Conservation (phyloP, 768 basidiomycete genomes). For the Leccinum sublutescens region DNA sequence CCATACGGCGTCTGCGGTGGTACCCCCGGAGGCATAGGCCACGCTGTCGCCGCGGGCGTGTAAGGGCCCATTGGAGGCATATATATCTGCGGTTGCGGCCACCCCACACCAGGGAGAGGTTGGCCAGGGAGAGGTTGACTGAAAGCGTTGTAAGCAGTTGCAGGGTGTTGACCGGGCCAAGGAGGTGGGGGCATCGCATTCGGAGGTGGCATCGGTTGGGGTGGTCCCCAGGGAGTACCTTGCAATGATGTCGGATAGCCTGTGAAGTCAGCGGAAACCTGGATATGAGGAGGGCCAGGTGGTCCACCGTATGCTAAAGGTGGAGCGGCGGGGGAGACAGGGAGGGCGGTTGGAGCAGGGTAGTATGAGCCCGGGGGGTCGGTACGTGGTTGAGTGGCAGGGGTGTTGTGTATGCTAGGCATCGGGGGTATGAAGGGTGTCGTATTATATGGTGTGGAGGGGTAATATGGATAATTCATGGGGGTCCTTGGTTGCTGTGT, state of each 20-base stretch:
- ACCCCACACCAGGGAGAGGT: slow-evolving; percentile 29
- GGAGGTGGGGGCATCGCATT: slow-evolving; percentile 19
- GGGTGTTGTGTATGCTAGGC: slow-evolving; percentile 28
- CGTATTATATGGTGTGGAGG: slow-evolving; percentile 36
- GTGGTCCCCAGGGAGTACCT: slow-evolving; percentile 27
- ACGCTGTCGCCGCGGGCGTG: slow-evolving; percentile 28
- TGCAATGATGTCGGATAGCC: slow-evolving; percentile 29
- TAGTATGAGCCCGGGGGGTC: slow-evolving; percentile 35
- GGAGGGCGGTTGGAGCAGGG: slow-evolving; percentile 30
- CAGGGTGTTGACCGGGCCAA: slow-evolving; percentile 20
- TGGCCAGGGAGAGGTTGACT: slow-evolving; percentile 34
- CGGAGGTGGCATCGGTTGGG: slow-evolving; percentile 22
- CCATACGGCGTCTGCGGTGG: slow-evolving; percentile 18
- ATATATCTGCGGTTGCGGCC: slow-evolving; percentile 13
- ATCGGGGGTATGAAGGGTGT: slow-evolving; percentile 40
- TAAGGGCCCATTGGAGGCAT: slow-evolving; percentile 15
- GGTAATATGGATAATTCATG: slow-evolving; percentile 40
- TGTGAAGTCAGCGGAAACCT: slow-evolving; percentile 32
- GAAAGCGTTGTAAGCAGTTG: slow-evolving; percentile 29
- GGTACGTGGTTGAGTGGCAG: slow-evolving; percentile 18
- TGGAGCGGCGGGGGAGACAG: slow-evolving; percentile 19
- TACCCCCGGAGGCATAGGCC: slow-evolving; percentile 28
- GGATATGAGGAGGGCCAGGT: slow-evolving; percentile 5
- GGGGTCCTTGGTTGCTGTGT: slow-evolving; percentile 33
- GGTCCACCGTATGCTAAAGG: slow-evolving; percentile 8